Evolutionary conservation across 2,329 filamentous ascomycete species (phyloP).

Genomic region (Tolypocladium endophyticum): DNA sequence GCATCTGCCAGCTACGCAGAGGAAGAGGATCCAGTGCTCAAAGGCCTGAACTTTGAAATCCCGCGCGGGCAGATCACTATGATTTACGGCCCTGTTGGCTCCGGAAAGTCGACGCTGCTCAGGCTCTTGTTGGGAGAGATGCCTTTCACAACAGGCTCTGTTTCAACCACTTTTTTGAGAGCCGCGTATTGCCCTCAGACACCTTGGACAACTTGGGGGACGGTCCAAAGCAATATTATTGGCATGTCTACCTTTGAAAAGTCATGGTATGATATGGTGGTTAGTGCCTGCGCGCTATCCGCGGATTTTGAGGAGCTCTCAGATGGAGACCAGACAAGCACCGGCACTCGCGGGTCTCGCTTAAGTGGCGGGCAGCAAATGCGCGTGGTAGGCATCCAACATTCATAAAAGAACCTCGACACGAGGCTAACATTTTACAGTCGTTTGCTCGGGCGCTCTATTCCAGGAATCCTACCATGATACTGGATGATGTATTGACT

Average conservation of each 20-base stretch:
- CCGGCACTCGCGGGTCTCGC: slow-evolving; percentile 11
- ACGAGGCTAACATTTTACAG: neutral
- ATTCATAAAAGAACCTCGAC: neutral
- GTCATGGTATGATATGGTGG: slow-evolving; percentile 11
- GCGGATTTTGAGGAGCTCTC: slow-evolving; percentile 10
- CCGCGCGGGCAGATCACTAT: slow-evolving; percentile 9
- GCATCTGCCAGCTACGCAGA: slow-evolving; percentile 4
- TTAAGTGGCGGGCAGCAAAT: slow-evolving; percentile 17
- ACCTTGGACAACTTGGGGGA: slow-evolving; percentile 12
- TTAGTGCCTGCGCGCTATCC: slow-evolving; percentile 8
- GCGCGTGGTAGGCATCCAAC: slow-evolving; percentile 9
- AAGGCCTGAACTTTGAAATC: slow-evolving; percentile 6
- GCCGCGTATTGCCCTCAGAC: slow-evolving; percentile 13
- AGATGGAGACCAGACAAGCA: slow-evolving; percentile 11
- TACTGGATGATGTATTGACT: slow-evolving; percentile 22
- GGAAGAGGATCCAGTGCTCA: neutral
- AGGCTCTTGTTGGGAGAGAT: slow-evolving; percentile 12
- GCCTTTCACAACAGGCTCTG: slow-evolving; percentile 5
- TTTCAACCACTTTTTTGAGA: slow-evolving; percentile 3
- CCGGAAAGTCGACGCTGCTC: slow-evolving; percentile 13
- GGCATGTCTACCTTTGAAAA: slow-evolving; percentile 8
- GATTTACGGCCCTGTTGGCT: slow-evolving; percentile 12
- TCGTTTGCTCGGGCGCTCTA: slow-evolving; percentile 15
- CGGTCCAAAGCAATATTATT: slow-evolving; percentile 14
- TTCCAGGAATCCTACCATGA: slow-evolving; percentile 11